Base-by-base conservation (phyloP, 2,329 filamentous ascomycete species). In the Verticillium longisporum region DNA sequence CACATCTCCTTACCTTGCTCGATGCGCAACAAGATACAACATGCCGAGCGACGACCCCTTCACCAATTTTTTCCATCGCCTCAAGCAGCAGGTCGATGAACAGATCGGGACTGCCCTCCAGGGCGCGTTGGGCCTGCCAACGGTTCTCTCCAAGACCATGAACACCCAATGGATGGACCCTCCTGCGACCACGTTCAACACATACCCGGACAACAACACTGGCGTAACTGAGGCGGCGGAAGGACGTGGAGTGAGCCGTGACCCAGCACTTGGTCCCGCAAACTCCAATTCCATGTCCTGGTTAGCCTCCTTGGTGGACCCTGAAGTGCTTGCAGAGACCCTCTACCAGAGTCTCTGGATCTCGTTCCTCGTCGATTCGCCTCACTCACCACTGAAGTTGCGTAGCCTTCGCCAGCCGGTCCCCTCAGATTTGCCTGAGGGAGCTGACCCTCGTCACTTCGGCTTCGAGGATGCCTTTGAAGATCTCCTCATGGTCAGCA, bases 381-480 rank as follows among this genome's bases (percentile, higher is more conserved):
- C 74, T 2, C 81, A 80, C 69, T 80, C 77, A 11, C 80, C 79
- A 6, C 67, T 75, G 15, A 73, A 71, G 41, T 77, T 85, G 18
- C 73, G 73, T 55, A 68, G 75, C 61, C 73, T 84, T 6, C 75
- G 72, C 9, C 80, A 78, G 62, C 83, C 83, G 1, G 67, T 73
- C 0, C 82, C 82, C 0, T 74, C 69, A 7, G 80, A 80, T 63
- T 71, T 76, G 1, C 75, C 78, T 7, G 62, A 70, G 4, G 71
- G 72, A 55, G 63, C 72, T 34, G 74, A 78, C 61, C 56, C 71
- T 13, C 68, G 67, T 50, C 66, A 73, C 37, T 83, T 83, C 66
- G 82, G 80, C 9, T 86, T 83, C 64, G 74, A 79, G 36, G 82
- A 85, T 65, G 83, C 83, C 56, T 85, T 85, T 63, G 83, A 86